phyloP scores from a whole-genome alignment of 257 asterid genomes.

The Nicotiana sylvestris region DNA sequence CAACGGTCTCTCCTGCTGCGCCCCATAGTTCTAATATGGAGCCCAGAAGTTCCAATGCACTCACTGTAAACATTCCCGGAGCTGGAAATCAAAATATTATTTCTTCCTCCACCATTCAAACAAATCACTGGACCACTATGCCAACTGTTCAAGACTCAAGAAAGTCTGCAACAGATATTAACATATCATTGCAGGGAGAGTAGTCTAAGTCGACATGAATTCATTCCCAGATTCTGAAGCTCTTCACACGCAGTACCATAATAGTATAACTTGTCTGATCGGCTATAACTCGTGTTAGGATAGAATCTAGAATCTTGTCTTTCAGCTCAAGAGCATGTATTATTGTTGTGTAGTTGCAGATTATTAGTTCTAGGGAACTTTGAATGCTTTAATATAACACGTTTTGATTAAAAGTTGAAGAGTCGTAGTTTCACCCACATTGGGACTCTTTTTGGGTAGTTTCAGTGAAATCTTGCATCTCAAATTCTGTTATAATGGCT shows the following conservation, averaged over 20 bases:
- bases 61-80: conserved; percentile 13
- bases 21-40: conserved; percentile 29
- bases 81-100: conserved; percentile 18
- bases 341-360: neutral
- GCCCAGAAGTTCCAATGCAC: conserved; percentile 26
- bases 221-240: conserved; percentile 1
- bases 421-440: neutral
- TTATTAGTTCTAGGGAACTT: neutral
- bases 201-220: neutral
- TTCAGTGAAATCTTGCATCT: neutral
- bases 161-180: conserved; percentile 59
- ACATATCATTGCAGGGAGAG: conserved; percentile 58
- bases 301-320: neutral
- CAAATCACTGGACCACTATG: conserved; percentile 36
- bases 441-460: neutral
- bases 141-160: conserved; percentile 43
- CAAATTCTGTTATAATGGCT: neutral
- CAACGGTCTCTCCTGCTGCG: conserved; percentile 23
- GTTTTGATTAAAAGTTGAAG: neutral
- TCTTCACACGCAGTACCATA: neutral
- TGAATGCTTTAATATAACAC: neutral
- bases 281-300: neutral
- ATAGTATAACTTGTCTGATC: neutral
- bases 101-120: conserved; percentile 33
- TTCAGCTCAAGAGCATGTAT: neutral